phyloP scores from a whole-genome alignment of 177 flowering plant genomes.

The Vitis hybrid region DNA sequence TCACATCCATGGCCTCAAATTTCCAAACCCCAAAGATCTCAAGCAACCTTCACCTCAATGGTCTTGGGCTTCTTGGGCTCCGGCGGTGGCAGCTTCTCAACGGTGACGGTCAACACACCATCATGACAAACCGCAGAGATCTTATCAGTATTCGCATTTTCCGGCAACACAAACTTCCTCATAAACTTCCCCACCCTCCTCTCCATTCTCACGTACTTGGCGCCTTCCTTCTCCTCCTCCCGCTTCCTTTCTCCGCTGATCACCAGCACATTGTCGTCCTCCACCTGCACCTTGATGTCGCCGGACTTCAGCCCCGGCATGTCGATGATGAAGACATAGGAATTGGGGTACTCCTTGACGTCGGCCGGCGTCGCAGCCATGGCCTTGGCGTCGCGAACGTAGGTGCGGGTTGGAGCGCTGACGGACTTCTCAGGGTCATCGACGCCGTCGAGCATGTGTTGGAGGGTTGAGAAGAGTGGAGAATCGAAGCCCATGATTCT shows the following conservation, averaged over 20 bases:
- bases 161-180: too few relatives aligned
- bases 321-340: constrained; percentile 38
- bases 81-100: too few relatives aligned
- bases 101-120: too few relatives aligned
- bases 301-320: constrained; percentile 47
- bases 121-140: too few relatives aligned
- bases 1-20: too few relatives aligned
- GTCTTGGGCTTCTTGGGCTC: too few relatives aligned
- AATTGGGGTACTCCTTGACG: constrained; percentile 32
- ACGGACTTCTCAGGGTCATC: constrained; percentile 3
- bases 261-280: constrained; percentile 35
- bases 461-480: constrained; percentile 6
- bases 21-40: too few relatives aligned
- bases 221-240: constrained; percentile 18
- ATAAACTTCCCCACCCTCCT: too few relatives aligned
- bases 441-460: constrained; percentile 9
- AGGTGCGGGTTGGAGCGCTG: constrained; percentile 15
- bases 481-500: constrained; percentile 19
- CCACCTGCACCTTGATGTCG: constrained; percentile 44
- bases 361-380: constrained; percentile 28
- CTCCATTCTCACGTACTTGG: background rate
- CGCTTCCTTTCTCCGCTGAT: constrained; percentile 38
- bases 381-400: constrained; percentile 17
- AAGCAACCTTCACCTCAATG: too few relatives aligned
- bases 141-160: too few relatives aligned